phyloP scores from a whole-genome alignment of 1,139 yeast genomes.

The Geotrichum macrosporum region DNA sequence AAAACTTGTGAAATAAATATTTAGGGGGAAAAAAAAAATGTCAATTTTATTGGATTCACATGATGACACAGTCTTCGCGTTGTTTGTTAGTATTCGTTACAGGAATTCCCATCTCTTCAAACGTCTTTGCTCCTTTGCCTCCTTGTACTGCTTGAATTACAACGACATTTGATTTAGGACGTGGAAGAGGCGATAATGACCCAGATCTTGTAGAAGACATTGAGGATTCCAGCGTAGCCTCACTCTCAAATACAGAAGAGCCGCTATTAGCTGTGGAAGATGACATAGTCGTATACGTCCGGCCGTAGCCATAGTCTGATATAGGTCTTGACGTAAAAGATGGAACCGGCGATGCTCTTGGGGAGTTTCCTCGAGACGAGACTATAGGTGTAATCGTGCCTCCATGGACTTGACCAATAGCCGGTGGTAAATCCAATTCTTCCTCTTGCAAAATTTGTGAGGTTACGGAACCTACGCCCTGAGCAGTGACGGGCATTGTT shows the following conservation, averaged over 20 bases:
- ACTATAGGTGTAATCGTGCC: neutral
- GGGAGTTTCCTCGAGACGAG: neutral
- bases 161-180: constrained; percentile 3
- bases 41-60: too few relatives aligned
- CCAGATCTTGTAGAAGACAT: neutral
- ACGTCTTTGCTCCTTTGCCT: constrained; percentile 6
- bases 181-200: constrained; percentile 4
- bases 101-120: constrained; percentile 13
- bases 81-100: neutral
- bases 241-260: neutral
- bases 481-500: neutral
- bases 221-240: neutral
- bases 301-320: neutral
- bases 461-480: neutral
- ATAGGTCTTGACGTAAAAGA: neutral
- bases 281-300: neutral
- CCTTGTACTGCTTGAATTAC: constrained; percentile 5
- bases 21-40: too few relatives aligned
- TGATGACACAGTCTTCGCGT: constrained; percentile 5
- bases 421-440: neutral
- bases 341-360: neutral
- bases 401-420: neutral
- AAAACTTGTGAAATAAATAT: too few relatives aligned
- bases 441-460: neutral
- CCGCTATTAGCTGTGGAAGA: neutral